Percentiles rank a stretch among this genome's conserved stretches.
Evolutionary conservation across 208 protist species (phyloP).

Genomic region (Wallacemonas sp.): DNA sequence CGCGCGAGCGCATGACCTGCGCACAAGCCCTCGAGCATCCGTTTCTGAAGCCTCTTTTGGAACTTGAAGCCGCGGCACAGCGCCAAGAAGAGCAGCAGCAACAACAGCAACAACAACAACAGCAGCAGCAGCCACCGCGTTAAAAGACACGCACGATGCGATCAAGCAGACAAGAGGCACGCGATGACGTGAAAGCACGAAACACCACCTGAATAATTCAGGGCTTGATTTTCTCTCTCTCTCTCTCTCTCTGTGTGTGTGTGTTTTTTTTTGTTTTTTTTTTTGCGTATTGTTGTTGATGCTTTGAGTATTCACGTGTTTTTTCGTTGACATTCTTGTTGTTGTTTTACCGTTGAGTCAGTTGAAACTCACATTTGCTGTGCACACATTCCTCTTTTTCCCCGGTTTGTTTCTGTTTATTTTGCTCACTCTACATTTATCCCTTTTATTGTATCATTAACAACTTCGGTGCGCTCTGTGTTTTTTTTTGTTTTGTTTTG

Average conservation of each 20-base stretch:
- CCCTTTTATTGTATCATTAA: too few species aligned
- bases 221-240: slow-evolving; percentile 15
- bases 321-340: too few species aligned
- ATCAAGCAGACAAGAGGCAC: too few species aligned
- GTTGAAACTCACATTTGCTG: too few species aligned
- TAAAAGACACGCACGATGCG: too few species aligned
- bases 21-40: slow-evolving; percentile 71
- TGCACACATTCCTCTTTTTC: too few species aligned
- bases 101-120: slow-evolving; percentile 18
- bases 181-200: background rate
- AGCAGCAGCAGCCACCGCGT: background rate
- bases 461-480: too few species aligned
- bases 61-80: slow-evolving; percentile 21
- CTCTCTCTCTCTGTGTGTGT: background rate
- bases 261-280: slow-evolving; percentile 22
- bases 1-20: slow-evolving; percentile 67
- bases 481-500: background rate
- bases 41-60: slow-evolving; percentile 60
- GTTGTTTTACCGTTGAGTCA: too few species aligned
- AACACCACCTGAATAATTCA: too few species aligned
- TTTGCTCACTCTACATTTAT: background rate
- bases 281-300: slow-evolving; percentile 5
- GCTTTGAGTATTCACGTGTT: too few species aligned
- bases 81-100: slow-evolving; percentile 29
- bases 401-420: background rate